Percentiles rank a stretch among this genome's conserved stretches.
Evolutionary conservation across 805 yeast genomes (phyloP).

Genomic region (Torulaspora quercuum): DNA sequence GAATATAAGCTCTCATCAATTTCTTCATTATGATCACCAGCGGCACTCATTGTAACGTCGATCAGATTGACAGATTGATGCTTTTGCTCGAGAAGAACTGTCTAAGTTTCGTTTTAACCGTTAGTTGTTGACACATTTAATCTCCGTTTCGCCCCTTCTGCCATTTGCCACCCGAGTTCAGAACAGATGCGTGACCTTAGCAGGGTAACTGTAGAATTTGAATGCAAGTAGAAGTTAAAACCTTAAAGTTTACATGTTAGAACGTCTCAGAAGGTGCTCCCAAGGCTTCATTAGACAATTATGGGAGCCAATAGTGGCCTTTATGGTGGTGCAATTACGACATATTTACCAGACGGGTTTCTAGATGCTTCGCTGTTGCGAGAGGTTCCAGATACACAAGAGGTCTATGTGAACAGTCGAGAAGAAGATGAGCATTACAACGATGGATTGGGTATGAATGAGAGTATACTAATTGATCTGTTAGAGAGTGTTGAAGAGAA

Average conservation of each 20-base stretch:
- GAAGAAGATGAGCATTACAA: constrained; percentile 35
- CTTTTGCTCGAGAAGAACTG: no score
- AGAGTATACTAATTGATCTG: constrained; percentile 61
- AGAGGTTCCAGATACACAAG: constrained; percentile 91
- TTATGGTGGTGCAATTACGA: constrained; percentile 80
- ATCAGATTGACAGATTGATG: not conserved
- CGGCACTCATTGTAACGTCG: constrained; percentile 8
- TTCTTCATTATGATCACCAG: constrained; percentile 33
- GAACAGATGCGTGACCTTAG: no score
- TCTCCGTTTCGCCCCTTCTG: constrained; percentile 1
- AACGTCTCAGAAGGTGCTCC: no score
- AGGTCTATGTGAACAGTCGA: constrained; percentile 63
- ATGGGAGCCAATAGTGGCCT: constrained; percentile 35
- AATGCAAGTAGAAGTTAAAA: no score
- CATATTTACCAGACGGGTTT: constrained; percentile 54
- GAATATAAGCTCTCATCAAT: constrained; percentile 95
- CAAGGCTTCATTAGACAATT: not conserved
- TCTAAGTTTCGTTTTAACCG: no score
- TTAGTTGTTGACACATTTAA: not conserved
- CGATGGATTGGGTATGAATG: constrained; percentile 43
- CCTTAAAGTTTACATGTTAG: no score
- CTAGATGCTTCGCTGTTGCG: constrained; percentile 76
- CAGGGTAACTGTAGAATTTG: no score
- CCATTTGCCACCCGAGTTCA: constrained; percentile 4
- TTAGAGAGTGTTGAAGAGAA: constrained; percentile 48